Base-by-base conservation (phyloP, 2,329 filamentous ascomycete species). In the Didymella pomorum region DNA sequence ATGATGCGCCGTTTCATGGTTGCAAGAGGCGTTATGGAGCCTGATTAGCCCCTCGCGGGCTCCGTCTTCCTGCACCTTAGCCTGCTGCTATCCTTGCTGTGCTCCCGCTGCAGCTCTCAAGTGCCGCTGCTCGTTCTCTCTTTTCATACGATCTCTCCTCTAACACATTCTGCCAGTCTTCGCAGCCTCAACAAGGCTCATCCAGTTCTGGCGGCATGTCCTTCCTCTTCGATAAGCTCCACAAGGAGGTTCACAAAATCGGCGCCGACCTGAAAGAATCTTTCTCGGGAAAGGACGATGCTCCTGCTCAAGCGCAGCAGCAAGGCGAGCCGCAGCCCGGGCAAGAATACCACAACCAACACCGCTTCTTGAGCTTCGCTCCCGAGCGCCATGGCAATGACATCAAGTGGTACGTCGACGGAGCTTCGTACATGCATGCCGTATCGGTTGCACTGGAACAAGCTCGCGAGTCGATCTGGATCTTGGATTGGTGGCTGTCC, bases 381-480 rank as follows among this genome's bases (percentile, higher is more conserved):
- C 87, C 90, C 1, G 84, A 88, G 69, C 85, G 90, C 20, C 84
- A 85, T 29, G 89, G 89, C 56, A 89, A 92, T 71, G 81, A 87
- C 63, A 87, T 86, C 62, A 96, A 96, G 81, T 96, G 92, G 91
- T 93, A 90, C 76, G 90, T 95, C 18, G 91, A 95, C 72, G 92
- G 89, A 26, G 65, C 56, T 44, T 64, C 64, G 4, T 95, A 96
- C 74, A 93, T 96, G 80, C 93, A 88, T 83, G 92, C 93, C 14
- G 90, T 96, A 1, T 92, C 89, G 26, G 81, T 89, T 62, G 92
- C 93, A 2, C 79, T 96, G 49, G 89, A 95, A 78, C 87, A 86
- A 70, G 92, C 92, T 2, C 83, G 81, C 63, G 87, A 94, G 67
- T 90, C 85, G 41, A 89, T 96, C 67, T 93, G 90, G 84, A 96